phyloP scores from a whole-genome alignment of 192 early-diverging fungal genomes.

The Neocallimastix lanati region DNA sequence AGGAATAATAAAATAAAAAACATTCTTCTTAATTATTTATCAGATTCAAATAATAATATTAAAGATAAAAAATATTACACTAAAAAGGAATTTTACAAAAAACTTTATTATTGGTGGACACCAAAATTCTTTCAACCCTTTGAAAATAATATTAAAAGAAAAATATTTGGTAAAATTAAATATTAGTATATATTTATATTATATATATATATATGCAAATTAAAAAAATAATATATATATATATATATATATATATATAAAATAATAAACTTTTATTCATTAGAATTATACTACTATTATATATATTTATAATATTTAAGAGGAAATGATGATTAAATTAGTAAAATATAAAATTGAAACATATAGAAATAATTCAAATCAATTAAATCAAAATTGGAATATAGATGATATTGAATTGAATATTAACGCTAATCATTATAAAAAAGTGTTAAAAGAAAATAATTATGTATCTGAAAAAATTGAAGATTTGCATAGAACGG shows the following conservation, averaged over 20 bases:
- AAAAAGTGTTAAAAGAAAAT: not conserved
- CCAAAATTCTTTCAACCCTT: not conserved
- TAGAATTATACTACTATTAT: too few relatives aligned
- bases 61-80: not conserved
- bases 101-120: not conserved
- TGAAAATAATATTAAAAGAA: not conserved
- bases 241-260: too few relatives aligned
- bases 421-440: not conserved
- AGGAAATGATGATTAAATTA: not conserved
- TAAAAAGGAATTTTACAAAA: not conserved
- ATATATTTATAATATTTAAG: not conserved
- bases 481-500: not conserved
- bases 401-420: not conserved
- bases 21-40: not conserved
- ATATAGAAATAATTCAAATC: not conserved
- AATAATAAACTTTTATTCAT: too few relatives aligned
- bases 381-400: not conserved
- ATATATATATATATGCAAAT: too few relatives aligned
- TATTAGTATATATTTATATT: too few relatives aligned
- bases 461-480: not conserved
- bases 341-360: not conserved
- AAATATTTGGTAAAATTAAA: not conserved
- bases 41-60: not conserved
- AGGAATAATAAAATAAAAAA: not conserved
- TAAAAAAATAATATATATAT: too few relatives aligned